Conservation (phyloP, 257 asterid species). For the Nemophila menziesii region DNA sequence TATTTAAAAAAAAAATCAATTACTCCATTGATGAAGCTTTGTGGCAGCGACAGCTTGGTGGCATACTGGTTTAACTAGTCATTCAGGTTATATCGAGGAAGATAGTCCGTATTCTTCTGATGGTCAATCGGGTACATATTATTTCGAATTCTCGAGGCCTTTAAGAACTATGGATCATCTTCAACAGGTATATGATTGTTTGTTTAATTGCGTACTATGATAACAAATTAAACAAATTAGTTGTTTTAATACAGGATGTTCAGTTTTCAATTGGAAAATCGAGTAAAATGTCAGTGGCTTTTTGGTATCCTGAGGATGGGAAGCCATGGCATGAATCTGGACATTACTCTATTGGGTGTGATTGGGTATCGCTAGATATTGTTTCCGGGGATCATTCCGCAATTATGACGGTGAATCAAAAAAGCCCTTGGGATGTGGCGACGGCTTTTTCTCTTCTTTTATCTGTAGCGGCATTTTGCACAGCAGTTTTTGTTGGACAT, state of each 20-base stretch:
- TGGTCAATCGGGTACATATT: constrained; percentile 41
- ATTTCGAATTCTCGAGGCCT: constrained; percentile 54
- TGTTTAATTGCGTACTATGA: background rate
- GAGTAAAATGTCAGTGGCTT: constrained; percentile 40
- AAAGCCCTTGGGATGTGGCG: constrained; percentile 37
- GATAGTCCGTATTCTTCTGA: constrained; percentile 42
- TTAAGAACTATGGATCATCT: constrained; percentile 51
- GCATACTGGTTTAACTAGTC: constrained; percentile 45
- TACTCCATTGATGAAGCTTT: too few species aligned
- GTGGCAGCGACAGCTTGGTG: too few species aligned
- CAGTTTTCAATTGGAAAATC: constrained; percentile 48
- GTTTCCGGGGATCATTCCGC: constrained; percentile 12
- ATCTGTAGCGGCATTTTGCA: constrained; percentile 39
- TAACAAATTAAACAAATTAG: background rate
- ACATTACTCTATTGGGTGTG: constrained; percentile 46
- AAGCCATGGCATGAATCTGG: constrained; percentile 55
- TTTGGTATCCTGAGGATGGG: constrained; percentile 50
- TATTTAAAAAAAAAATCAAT: too few species aligned
- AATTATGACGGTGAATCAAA: constrained; percentile 8
- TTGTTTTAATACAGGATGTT: constrained; percentile 31
- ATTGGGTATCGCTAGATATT: constrained; percentile 44
- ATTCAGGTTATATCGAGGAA: constrained; percentile 38
- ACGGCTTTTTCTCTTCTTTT: constrained; percentile 42
- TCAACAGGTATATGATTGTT: constrained; percentile 31
- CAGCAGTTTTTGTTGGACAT: constrained; percentile 30